Percentiles rank a stretch among this genome's conserved stretches.
These are phyloP conservation scores for Simmondsia chinensis DNA, from an alignment of 148 eudicot genomes.

Conservation along the genomic window DNA sequence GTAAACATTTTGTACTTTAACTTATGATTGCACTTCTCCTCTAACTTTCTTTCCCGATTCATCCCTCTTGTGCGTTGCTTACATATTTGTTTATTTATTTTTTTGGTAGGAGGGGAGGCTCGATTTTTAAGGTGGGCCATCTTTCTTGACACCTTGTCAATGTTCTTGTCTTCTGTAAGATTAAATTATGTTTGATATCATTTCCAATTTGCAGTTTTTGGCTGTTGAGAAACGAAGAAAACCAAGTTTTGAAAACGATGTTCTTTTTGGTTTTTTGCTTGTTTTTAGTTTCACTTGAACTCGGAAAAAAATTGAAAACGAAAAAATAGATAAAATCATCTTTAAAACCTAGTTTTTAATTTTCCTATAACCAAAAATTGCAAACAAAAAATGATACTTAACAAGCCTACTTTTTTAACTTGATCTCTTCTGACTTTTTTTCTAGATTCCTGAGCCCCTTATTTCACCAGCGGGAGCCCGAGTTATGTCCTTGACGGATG, in stretches of 20 bases:
- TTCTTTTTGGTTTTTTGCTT: neutral
- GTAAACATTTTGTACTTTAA: conserved; percentile 26
- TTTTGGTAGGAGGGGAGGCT: conserved; percentile 75
- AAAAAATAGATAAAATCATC: no score
- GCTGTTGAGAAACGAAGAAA: no score
- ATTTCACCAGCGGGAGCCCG: conserved; percentile 98
- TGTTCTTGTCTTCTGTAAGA: no score
- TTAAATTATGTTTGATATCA: no score
- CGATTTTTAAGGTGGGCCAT: conserved; percentile 71
- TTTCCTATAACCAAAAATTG: no score
- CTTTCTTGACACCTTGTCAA: conserved; percentile 1
- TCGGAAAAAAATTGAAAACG: no score
- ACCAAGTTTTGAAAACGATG: no score
- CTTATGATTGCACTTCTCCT: neutral
- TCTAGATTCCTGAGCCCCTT: conserved; percentile 92
- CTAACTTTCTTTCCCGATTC: neutral
- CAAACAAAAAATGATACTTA: no score
- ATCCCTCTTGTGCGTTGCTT: conserved; percentile 8
- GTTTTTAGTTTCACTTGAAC: conserved; percentile 4
- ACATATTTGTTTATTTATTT: conserved; percentile 3
- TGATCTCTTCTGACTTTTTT: conserved; percentile 7
- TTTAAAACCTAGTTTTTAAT: no score
- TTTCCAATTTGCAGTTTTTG: no score
- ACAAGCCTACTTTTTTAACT: no score
- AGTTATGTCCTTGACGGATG: conserved; percentile 98